Base-by-base conservation (phyloP, 164 flowering plant species). In the Nymphaea colorata region DNA sequence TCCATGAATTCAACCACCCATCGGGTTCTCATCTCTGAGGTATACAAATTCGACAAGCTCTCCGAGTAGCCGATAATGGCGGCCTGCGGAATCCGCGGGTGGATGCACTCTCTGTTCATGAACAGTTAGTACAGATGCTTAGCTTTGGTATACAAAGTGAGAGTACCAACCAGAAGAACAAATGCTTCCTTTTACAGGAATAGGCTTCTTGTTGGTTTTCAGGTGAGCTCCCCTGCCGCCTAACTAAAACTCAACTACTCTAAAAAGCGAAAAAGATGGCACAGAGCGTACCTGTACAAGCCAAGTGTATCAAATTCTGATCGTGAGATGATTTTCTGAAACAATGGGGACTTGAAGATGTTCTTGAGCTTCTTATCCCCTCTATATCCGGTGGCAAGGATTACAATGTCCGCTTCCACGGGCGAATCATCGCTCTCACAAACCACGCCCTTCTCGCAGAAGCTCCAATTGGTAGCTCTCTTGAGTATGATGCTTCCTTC, bases 371-470 rank as follows among this genome's bases (percentile, higher is more conserved):
- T 86, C 14, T 72, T 57, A 42, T 80, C 85, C n/a, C 86, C 84
- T 41, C 47, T 82, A 67, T 71, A 89, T 3, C 92, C 90, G 5
- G 91, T 87, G 5, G 84, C 88, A 44, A 87, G 62, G 69, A 89
- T 86, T 61, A 86, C 86, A 59, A 85, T 3, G 73, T 87, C 89
- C 0, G 83, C 70, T 55, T 87, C 65, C 25, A 81, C 6, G 41
- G 81, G 75, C 1, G 61, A 62, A 17, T 0, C 47, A 5, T 80
- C 80, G 0, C 70, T 82, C n/a, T 85, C 78, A 41, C 87, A 5
- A 59, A 82, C 5, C 67, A 87, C 42, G 0, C 88, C 91, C 0
- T 83, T 74, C 59, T 79, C 68, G 75, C 78, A 78, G 72, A 89
- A 89, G 64, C 81, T 55, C n/a, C 86, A 76, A 16, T 61, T 72